These are phyloP conservation scores for Tolypocladium cylindrosporum DNA, from an alignment of 2,329 filamentous ascomycete species.

Conservation along the genomic window DNA sequence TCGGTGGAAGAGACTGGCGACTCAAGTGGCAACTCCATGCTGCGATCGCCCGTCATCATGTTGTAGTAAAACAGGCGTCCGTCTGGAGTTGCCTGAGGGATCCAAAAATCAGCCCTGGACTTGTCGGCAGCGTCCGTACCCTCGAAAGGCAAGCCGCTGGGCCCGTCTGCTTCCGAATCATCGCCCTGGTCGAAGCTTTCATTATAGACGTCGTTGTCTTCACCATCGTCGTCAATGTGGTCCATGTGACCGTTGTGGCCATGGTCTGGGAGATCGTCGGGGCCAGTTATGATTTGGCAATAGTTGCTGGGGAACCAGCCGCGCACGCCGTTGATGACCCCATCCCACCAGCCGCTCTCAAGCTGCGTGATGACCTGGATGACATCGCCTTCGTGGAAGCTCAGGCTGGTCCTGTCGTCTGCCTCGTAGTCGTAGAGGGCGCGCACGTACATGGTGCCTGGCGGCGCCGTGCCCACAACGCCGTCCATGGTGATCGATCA, in stretches of 20 bases:
- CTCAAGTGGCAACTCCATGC: slow-evolving; percentile 88
- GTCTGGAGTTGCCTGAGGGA: slow-evolving; percentile 90
- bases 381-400: slow-evolving; percentile 92
- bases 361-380: slow-evolving; percentile 98
- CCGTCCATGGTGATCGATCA: slow-evolving; percentile 43
- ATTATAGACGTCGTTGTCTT: slow-evolving; percentile 56
- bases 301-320: slow-evolving; percentile 99
- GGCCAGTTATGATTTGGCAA: slow-evolving; percentile 73
- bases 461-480: slow-evolving; percentile 47
- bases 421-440: slow-evolving; percentile 97
- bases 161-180: slow-evolving; percentile 52
- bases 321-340: slow-evolving; percentile 89
- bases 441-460: slow-evolving; percentile 76
- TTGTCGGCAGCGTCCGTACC: slow-evolving; percentile 52
- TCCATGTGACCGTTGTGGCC: slow-evolving; percentile 44
- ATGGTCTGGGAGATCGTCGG: slow-evolving; percentile 60
- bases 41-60: slow-evolving; percentile 89
- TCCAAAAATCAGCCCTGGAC: slow-evolving; percentile 94
- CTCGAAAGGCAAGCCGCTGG: slow-evolving; percentile 56
- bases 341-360: slow-evolving; percentile 99
- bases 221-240: slow-evolving; percentile 51
- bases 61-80: slow-evolving; percentile 97
- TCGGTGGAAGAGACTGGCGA: slow-evolving; percentile 74
- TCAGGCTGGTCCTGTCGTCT: slow-evolving; percentile 92
- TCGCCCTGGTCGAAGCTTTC: slow-evolving; percentile 58